These are phyloP conservation scores for Ilyonectria destructans DNA, from an alignment of 2,329 filamentous ascomycete species.

Conservation along the genomic window DNA sequence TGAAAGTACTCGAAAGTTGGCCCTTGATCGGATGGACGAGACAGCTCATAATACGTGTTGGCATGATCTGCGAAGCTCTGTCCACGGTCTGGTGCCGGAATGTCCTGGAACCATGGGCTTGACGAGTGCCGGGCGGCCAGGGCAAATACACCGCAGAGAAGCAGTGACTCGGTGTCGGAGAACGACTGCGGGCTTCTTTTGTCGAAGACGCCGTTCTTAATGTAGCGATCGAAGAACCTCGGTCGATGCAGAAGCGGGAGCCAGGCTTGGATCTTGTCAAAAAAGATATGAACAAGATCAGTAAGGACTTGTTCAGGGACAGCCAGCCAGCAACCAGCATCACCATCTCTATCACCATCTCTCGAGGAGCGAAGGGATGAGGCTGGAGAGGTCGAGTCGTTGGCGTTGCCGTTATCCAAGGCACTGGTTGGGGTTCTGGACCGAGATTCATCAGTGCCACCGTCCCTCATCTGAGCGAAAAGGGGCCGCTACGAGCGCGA, in stretches of 20 bases:
- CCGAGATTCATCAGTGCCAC: background rate
- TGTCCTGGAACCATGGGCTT: slow-evolving; percentile 1
- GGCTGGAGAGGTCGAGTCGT: slow-evolving; percentile 4
- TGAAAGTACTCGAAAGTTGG: slow-evolving; percentile 14
- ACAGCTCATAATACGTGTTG: slow-evolving; percentile 2
- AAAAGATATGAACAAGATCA: slow-evolving; percentile 14
- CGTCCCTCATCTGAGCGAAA: background rate
- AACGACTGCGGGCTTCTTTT: background rate
- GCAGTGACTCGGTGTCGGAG: slow-evolving; percentile 5
- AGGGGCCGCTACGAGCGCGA: too few species aligned
- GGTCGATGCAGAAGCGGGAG: slow-evolving; percentile 19
- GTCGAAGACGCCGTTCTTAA: background rate
- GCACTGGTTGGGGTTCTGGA: slow-evolving; percentile 1
- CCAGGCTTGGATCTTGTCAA: slow-evolving; percentile 23
- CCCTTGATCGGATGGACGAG: background rate
- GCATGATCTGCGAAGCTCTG: slow-evolving; percentile 7
- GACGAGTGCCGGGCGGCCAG: slow-evolving; percentile 14
- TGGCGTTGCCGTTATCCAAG: background rate
- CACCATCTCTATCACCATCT: background rate
- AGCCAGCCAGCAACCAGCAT: slow-evolving; percentile 5
- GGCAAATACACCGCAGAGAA: slow-evolving; percentile 9
- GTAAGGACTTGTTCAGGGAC: slow-evolving; percentile 1
- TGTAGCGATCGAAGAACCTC: slow-evolving; percentile 13
- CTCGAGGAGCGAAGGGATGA: background rate
- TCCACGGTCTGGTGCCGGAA: slow-evolving; percentile 6